Base-by-base conservation (phyloP, 768 basidiomycete species). In the Amanita pseudoporphyria region DNA sequence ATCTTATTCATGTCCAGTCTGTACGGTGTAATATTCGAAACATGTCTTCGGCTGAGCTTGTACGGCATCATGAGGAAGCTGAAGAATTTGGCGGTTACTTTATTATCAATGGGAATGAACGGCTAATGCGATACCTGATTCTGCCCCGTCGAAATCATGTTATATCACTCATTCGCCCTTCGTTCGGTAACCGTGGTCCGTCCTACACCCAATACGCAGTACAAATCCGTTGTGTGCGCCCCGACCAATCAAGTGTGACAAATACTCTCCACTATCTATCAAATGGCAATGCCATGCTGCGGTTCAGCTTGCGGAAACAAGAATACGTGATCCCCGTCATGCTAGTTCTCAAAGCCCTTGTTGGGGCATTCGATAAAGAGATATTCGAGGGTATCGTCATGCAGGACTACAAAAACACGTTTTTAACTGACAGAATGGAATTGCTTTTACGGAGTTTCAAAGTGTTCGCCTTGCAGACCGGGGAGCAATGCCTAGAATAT, bases 81-180 rank as follows among this genome's bases (percentile, higher is more conserved):
- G 92, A 96, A 68, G 96, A 98, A 65, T 97, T 97, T 60, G 96
- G 96, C 46, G 96, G 95, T 24, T 98, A 99, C 68, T 99, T 99
- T 62, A 79, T 99, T 62, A 82, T 99, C 66, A 99, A 99, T 64
- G 96, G 96, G 54, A 98, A 97, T 67, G 96, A 99, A 69, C 91
- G 93, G 69, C 80, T 99, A 54, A 94, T 99, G 57, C 91, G 96
- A 54, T 97, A 93, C 69, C 82, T 98, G 62, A 93, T 98, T 60
- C 77, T 99, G 33, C 95, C 94, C 10, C 85, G 96, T 22, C 79
- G 96, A 47, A 92, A 98, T 62, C 92, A 98, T 69, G 92, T 90
- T 59, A 89, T 94, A 56, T 84, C 93, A 43, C 82, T 99, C 58
- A 72, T 87, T 57, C 90, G 96, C 43, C 87, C 91, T 18, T 85